Conservation (phyloP, 495 filamentous ascomycete genomes). For the Cercophora scortea region DNA sequence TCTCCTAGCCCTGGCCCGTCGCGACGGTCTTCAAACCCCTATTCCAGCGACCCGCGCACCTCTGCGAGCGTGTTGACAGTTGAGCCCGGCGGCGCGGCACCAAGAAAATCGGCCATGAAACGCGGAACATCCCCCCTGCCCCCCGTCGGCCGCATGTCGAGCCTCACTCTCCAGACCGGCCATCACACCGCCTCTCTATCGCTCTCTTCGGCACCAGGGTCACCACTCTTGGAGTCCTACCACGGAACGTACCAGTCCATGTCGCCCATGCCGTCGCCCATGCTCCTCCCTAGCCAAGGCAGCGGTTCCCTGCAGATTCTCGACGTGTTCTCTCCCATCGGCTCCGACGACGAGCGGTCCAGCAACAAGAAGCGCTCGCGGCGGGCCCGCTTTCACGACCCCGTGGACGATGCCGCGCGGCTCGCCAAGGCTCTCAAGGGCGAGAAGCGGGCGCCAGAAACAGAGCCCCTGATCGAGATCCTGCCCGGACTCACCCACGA, state of each 20-base stretch:
- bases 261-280: constrained; percentile 86
- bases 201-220: constrained; percentile 57
- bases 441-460: constrained; percentile 54
- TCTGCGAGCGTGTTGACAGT: constrained; percentile 28
- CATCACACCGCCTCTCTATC: constrained; percentile 30
- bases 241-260: constrained; percentile 91
- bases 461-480: constrained; percentile 68
- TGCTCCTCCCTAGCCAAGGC: constrained; percentile 36
- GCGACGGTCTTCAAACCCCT: neutral
- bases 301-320: constrained; percentile 12
- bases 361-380: constrained; percentile 37
- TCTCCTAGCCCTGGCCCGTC: constrained; percentile 16
- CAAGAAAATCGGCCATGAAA: constrained; percentile 26
- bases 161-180: constrained; percentile 34
- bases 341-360: constrained; percentile 31
- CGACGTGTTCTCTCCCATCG: constrained; percentile 35
- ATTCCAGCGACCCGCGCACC: constrained; percentile 13
- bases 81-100: constrained; percentile 18
- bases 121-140: constrained; percentile 40
- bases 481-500: constrained; percentile 77
- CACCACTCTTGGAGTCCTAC: constrained; percentile 87
- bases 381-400: constrained; percentile 66
- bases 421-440: constrained; percentile 70
- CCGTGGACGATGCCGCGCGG: constrained; percentile 64
- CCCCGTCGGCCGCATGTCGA: constrained; percentile 41